Percentiles rank a stretch among this genome's conserved stretches.
These are phyloP conservation scores for Gastrodia elata DNA, from an alignment of 106 monocot genomes.

Conservation along the genomic window DNA sequence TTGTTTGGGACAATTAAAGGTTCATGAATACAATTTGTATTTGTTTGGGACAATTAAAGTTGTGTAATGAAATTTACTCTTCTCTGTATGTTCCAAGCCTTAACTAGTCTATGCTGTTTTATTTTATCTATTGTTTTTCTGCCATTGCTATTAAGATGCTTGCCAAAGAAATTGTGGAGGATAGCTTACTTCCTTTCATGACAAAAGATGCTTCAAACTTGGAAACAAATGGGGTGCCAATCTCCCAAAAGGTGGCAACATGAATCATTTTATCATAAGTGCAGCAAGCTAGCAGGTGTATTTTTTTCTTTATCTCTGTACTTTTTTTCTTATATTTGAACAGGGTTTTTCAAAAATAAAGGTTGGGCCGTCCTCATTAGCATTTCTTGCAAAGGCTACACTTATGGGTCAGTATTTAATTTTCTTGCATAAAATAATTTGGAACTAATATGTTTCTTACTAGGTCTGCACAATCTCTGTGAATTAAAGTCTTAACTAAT, in stretches of 20 bases:
- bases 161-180: conserved; percentile 79
- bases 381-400: conserved; percentile 76
- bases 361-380: conserved; percentile 71
- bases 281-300: neutral
- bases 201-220: conserved; percentile 54
- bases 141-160: conserved; percentile 59
- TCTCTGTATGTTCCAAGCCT: neutral
- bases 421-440: neutral
- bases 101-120: neutral
- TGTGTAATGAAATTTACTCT: neutral
- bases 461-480: neutral
- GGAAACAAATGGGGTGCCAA: conserved; percentile 57
- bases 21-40: too few species aligned
- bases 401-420: conserved; percentile 56
- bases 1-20: too few species aligned
- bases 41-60: neutral
- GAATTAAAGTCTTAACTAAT: conserved; percentile 1
- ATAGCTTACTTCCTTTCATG: conserved; percentile 61
- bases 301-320: conserved; percentile 4
- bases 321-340: conserved; percentile 10
- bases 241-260: conserved; percentile 62
- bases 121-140: neutral
- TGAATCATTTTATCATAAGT: neutral
- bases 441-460: conserved; percentile 4
- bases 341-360: conserved; percentile 80